Evolutionary conservation across 768 basidiomycete species (phyloP), one percentile per base, ranked within the genome.

Genomic region (Basidioascus undulatus): DNA sequence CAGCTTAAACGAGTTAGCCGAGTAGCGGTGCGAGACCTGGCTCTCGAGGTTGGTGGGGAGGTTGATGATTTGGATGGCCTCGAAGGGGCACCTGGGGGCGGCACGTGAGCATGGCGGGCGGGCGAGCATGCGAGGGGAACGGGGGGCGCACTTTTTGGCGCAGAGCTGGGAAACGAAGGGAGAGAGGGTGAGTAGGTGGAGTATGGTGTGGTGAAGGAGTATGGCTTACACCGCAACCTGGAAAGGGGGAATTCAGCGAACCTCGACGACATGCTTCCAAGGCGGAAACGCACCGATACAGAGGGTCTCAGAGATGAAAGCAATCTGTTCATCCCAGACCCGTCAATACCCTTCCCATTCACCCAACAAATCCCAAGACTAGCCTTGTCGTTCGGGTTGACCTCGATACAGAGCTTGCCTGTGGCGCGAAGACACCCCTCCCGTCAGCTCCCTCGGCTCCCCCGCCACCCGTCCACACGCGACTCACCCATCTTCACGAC

Each of bases 381-480:
- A 8, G n/a, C 40, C 28, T 39, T 35, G 19, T 16, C 11, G 42
- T 43, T 9, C 12, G 89, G 58, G 58, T 84, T 87, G 49, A 98
- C 92, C 62, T 96, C 92, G 51, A 96, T 96, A 65, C 92, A 98
- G 19, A 98, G 67, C 61, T 92, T 94, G 15, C 92, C 83, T 86
- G 50, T 35, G 40, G 25, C 28, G 19, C 19, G 34, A 9, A 27
- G 24, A 37, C 20, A 27, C 11, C 18, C 37, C 24, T 40, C 1
- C 19, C 23, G 40, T 16, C 39, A 44, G 23, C 6, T 31, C 1
- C 42, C 35, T 27, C 24, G 16, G 19, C 1, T 5, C 37, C 42
- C 40, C 28, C 33, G 16, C 38, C 35, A 37, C 37, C 13, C 37
- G 12, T n/a, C n/a, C n/a, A 10, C 27, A 37, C 18, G 18, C 18